These are phyloP conservation scores for Paracorniculantispora psalliotae DNA, from an alignment of 2,329 filamentous ascomycete genomes.

Conservation along the genomic window DNA sequence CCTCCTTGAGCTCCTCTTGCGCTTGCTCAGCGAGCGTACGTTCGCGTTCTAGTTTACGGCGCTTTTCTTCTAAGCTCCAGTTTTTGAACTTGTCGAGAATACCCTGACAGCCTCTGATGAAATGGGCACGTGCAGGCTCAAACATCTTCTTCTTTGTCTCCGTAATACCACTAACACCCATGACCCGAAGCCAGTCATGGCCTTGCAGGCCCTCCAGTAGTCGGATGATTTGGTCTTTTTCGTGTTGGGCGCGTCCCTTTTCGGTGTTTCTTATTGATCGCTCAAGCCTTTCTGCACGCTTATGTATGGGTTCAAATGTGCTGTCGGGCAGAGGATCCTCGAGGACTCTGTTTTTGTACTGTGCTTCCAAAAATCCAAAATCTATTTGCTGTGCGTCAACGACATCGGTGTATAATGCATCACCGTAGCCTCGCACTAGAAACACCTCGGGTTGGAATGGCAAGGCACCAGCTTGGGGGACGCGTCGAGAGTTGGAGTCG, in stretches of 20 bases:
- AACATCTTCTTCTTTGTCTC: slow-evolving; percentile 83
- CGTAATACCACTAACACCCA: slow-evolving; percentile 82
- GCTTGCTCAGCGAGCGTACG: slow-evolving; percentile 37
- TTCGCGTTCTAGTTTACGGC: slow-evolving; percentile 71
- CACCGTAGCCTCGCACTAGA: slow-evolving; percentile 48
- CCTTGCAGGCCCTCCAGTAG: slow-evolving; percentile 78
- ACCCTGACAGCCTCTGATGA: slow-evolving; percentile 74
- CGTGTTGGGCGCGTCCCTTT: slow-evolving; percentile 60
- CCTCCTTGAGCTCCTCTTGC: slow-evolving; percentile 31
- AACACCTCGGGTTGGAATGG: slow-evolving; percentile 24
- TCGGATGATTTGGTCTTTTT: slow-evolving; percentile 59
- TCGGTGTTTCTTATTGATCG: slow-evolving; percentile 60
- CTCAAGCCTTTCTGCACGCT: slow-evolving; percentile 55
- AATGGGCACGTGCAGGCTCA: slow-evolving; percentile 78
- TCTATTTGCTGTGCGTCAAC: slow-evolving; percentile 53
- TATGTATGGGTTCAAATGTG: slow-evolving; percentile 50
- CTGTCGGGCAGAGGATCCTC: slow-evolving; percentile 54
- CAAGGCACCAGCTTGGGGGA: slow-evolving; percentile 24
- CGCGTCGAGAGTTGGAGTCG: slow-evolving; percentile 43
- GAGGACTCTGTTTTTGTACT: slow-evolving; percentile 37
- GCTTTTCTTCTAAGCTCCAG: slow-evolving; percentile 89
- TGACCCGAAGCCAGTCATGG: slow-evolving; percentile 86
- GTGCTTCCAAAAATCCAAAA: slow-evolving; percentile 47
- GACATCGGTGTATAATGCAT: slow-evolving; percentile 52
- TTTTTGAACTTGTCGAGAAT: slow-evolving; percentile 82